Percentiles rank a stretch among this genome's conserved stretches.
These are phyloP conservation scores for Astathelohania contejeani DNA, from an alignment of 371 early-diverging fungal species.

Conservation along the genomic window DNA sequence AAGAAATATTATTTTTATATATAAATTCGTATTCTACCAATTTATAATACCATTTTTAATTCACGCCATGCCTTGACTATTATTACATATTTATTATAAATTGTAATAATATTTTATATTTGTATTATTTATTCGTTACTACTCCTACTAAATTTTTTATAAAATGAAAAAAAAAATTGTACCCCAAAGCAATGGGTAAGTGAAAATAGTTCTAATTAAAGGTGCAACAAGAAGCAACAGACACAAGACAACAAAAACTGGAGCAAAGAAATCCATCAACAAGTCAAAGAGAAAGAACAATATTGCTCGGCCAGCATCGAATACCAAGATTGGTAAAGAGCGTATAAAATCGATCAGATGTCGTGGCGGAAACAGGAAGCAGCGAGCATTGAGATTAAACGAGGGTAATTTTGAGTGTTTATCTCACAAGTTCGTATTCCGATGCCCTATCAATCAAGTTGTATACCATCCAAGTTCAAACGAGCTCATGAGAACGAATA, in stretches of 20 bases:
- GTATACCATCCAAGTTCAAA: slow-evolving; percentile 98
- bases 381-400: slow-evolving; percentile 88
- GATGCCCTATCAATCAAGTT: slow-evolving; percentile 83
- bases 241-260: slow-evolving; percentile 88
- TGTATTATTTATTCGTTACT: too few species aligned
- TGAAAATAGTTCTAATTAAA: too few species aligned
- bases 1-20: too few species aligned
- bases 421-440: slow-evolving; percentile 61
- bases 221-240: slow-evolving; percentile 86
- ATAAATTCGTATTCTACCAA: too few species aligned
- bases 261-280: slow-evolving; percentile 88
- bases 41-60: too few species aligned
- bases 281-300: slow-evolving; percentile 98
- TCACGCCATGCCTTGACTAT: too few species aligned
- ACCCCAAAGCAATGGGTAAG: too few species aligned
- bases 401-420: slow-evolving; percentile 90
- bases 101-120: too few species aligned
- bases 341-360: slow-evolving; percentile 79
- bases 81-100: too few species aligned
- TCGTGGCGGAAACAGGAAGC: slow-evolving; percentile 95
- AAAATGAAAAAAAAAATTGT: too few species aligned
- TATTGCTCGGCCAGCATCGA: slow-evolving; percentile 86
- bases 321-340: slow-evolving; percentile 85
- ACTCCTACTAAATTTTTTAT: too few species aligned
- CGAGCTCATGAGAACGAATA: slow-evolving; percentile 99